Conservation (phyloP, 495 filamentous ascomycete species). For the Oidiodendron maius region DNA sequence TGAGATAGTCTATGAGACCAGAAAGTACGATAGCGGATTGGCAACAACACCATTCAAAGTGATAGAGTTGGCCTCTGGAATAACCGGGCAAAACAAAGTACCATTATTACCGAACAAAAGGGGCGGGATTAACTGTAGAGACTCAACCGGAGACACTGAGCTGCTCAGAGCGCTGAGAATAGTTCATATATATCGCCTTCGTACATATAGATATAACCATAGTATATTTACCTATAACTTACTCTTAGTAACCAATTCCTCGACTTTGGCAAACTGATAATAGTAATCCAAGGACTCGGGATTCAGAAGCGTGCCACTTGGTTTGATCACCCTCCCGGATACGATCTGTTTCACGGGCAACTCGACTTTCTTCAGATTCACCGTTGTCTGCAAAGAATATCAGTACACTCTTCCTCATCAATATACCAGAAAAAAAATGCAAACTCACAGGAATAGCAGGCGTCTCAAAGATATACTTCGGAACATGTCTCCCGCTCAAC, state of each 20-base stretch:
- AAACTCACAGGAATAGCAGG: slow-evolving; percentile 71
- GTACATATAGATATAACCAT: too few species aligned
- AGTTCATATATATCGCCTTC: too few species aligned
- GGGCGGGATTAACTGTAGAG: too few species aligned
- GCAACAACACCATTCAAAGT: too few species aligned
- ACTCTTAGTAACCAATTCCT: slow-evolving; percentile 48
- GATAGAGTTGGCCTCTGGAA: too few species aligned
- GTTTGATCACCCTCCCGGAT: slow-evolving; percentile 65
- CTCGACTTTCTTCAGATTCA: slow-evolving; percentile 84
- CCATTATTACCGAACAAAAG: too few species aligned
- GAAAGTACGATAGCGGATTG: too few species aligned
- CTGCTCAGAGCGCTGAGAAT: too few species aligned
- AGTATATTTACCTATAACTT: slow-evolving; percentile 43
- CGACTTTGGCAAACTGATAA: slow-evolving; percentile 74
- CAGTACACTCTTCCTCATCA: slow-evolving; percentile 3
- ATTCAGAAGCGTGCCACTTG: slow-evolving; percentile 72
- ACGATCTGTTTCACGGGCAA: slow-evolving; percentile 82
- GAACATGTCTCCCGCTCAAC: slow-evolving; percentile 65
- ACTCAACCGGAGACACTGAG: too few species aligned
- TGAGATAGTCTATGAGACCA: too few species aligned
- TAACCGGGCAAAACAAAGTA: too few species aligned
- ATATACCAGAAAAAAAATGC: not conserved
- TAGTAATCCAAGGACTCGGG: slow-evolving; percentile 69
- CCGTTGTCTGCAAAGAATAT: slow-evolving; percentile 70
- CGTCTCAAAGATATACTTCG: slow-evolving; percentile 73